Conservation (phyloP, 2,329 filamentous ascomycete genomes). For the Microthyrium microscopicum region DNA sequence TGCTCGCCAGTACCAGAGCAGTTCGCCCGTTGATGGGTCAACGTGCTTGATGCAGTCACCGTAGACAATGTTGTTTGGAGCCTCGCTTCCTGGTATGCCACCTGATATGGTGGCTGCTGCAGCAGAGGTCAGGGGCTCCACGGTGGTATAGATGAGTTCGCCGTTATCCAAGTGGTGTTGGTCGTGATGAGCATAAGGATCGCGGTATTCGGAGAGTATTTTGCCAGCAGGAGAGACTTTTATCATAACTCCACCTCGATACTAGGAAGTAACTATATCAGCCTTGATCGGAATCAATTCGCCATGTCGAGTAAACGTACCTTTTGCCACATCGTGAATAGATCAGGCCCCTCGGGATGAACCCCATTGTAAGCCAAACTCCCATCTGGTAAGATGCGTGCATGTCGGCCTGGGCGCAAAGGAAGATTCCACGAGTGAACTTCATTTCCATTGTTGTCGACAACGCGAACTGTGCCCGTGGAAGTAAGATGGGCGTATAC, state of each 20-base stretch:
- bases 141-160: slow-evolving; percentile 25
- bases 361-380: slow-evolving; percentile 29
- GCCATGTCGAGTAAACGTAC: not conserved
- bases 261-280: slow-evolving; percentile 13
- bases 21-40: slow-evolving; percentile 18
- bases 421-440: slow-evolving; percentile 28
- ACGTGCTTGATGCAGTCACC: slow-evolving; percentile 29
- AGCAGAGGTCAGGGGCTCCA: slow-evolving; percentile 22
- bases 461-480: slow-evolving; percentile 20
- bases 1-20: slow-evolving; percentile 28
- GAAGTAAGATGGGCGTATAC: slow-evolving; percentile 27
- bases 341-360: slow-evolving; percentile 21
- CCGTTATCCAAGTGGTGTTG: slow-evolving; percentile 29
- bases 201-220: slow-evolving; percentile 23
- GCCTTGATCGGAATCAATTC: not conserved
- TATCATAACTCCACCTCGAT: slow-evolving; percentile 29
- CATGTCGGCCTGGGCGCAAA: slow-evolving; percentile 25
- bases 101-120: slow-evolving; percentile 23
- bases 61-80: slow-evolving; percentile 21
- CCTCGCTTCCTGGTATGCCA: slow-evolving; percentile 25
- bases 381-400: slow-evolving; percentile 27
- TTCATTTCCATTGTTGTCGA: slow-evolving; percentile 25
- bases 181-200: slow-evolving; percentile 29
- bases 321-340: slow-evolving; percentile 29
- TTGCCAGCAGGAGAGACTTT: slow-evolving; percentile 23